Evolutionary conservation across 1,284 basidiomycete species (phyloP).

Genomic region (Sphagnurus paluster): DNA sequence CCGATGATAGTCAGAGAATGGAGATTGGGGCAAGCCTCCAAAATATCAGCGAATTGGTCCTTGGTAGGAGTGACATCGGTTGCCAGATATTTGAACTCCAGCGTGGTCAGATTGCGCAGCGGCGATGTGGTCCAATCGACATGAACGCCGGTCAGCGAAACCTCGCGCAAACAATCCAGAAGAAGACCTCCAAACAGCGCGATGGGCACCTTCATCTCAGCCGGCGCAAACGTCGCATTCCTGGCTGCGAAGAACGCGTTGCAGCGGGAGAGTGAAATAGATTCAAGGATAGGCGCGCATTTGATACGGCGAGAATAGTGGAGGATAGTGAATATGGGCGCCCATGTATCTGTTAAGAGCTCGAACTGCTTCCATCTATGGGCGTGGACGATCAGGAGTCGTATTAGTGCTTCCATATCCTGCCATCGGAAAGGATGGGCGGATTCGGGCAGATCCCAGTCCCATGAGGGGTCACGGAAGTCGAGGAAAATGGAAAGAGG

Average conservation of each 20-base stretch:
- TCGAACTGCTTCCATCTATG: conserved; percentile 47
- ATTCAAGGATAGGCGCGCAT: conserved; percentile 35
- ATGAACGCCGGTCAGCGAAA: conserved; percentile 53
- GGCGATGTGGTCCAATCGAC: conserved; percentile 45
- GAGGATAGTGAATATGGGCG: conserved; percentile 52
- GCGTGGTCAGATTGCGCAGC: conserved; percentile 39
- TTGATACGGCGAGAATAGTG: conserved; percentile 32
- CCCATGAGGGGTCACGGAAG: conserved; percentile 52
- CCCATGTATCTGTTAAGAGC: conserved; percentile 56
- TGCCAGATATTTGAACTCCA: conserved; percentile 54
- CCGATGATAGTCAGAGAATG: conserved; percentile 45
- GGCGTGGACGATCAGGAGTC: conserved; percentile 41
- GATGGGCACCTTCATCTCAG: conserved; percentile 34
- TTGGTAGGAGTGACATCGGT: conserved; percentile 50
- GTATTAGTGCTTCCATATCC: conserved; percentile 44
- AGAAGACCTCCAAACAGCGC: conserved; percentile 40
- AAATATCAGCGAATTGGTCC: conserved; percentile 41
- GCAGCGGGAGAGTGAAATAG: conserved; percentile 48
- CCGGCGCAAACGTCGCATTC: conserved; percentile 44
- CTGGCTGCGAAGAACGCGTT: conserved; percentile 52
- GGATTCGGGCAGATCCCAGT: conserved; percentile 42
- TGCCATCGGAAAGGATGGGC: conserved; percentile 39
- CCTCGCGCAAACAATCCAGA: conserved; percentile 33
- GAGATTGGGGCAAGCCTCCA: conserved; percentile 40
- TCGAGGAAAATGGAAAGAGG: conserved; percentile 52